phyloP scores from a whole-genome alignment of 1,139 yeast genomes.

The Zygoascus meyerae region DNA sequence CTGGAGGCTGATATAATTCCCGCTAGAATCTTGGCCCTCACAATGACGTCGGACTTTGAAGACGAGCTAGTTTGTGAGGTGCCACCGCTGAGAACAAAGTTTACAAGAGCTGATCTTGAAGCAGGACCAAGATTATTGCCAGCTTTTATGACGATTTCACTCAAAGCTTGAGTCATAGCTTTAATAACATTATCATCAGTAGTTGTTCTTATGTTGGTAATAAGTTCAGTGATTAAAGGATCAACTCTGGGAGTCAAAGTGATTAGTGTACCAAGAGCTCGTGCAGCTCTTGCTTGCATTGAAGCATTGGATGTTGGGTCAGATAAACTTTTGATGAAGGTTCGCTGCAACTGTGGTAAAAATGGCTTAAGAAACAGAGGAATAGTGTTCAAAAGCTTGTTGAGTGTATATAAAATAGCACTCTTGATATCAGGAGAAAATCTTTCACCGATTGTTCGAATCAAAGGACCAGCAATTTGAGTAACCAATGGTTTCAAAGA shows the following conservation, averaged over 20 bases:
- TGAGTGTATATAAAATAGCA: constrained; percentile 80
- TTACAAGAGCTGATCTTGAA: constrained; percentile 63
- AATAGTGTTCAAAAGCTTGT: constrained; percentile 68
- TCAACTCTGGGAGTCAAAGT: constrained; percentile 91
- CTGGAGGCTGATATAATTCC: constrained; percentile 45
- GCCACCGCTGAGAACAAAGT: constrained; percentile 65
- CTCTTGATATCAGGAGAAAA: constrained; percentile 86
- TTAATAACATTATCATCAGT: constrained; percentile 64
- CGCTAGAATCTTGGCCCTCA: constrained; percentile 65
- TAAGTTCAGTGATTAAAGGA: constrained; percentile 79
- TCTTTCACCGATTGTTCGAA: constrained; percentile 96
- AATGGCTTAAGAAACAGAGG: constrained; percentile 93
- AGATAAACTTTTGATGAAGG: constrained; percentile 85
- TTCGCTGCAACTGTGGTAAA: constrained; percentile 94
- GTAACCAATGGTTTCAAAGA: constrained; percentile 86
- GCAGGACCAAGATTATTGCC: constrained; percentile 72
- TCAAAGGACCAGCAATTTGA: constrained; percentile 91
- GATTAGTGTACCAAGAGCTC: constrained; percentile 80
- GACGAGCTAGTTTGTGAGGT: constrained; percentile 30
- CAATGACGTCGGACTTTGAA: constrained; percentile 3
- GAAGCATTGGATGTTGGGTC: constrained; percentile 61
- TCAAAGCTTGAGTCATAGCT: constrained; percentile 79
- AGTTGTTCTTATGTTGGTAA: constrained; percentile 59
- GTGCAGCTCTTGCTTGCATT: constrained; percentile 81
- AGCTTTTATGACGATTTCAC: constrained; percentile 76